Conservation (phyloP, 2,329 filamentous ascomycete species). For the Arthroderma sp. region DNA sequence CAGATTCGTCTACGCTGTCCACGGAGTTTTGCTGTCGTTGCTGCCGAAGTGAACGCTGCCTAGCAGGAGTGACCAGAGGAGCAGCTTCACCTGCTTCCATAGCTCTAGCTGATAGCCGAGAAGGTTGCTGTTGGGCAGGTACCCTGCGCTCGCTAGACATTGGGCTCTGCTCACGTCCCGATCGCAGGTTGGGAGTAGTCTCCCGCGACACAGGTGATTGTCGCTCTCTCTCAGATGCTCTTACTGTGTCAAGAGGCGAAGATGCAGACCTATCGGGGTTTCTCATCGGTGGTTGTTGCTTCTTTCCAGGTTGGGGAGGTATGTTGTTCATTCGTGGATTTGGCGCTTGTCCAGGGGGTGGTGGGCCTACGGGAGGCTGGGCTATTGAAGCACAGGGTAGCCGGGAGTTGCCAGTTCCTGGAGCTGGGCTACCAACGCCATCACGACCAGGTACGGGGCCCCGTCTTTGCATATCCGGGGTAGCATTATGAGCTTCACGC, state of each 20-base stretch:
- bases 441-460: conserved; percentile 32
- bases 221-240: conserved; percentile 35
- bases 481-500: conserved; percentile 29
- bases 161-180: conserved; percentile 35
- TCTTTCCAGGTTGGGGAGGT: conserved; percentile 13
- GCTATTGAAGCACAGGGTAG: conserved; percentile 47
- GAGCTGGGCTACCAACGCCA: conserved; percentile 22
- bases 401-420: conserved; percentile 38
- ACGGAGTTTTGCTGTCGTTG: conserved; percentile 51
- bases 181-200: conserved; percentile 24
- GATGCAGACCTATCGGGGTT: conserved; percentile 35
- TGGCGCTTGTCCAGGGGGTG: conserved; percentile 51
- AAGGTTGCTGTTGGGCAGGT: conserved; percentile 40
- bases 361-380: conserved; percentile 49
- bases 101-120: conserved; percentile 24
- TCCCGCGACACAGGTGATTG: conserved; percentile 35
- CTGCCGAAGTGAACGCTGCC: conserved; percentile 43
- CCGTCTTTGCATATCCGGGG: conserved; percentile 24
- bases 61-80: conserved; percentile 30
- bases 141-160: conserved; percentile 44
- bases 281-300: conserved; percentile 13
- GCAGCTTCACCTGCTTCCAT: conserved; percentile 36
- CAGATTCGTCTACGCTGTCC: conserved; percentile 53
- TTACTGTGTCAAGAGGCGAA: conserved; percentile 30
- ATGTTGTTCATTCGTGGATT: conserved; percentile 39